Conservation (phyloP, 1,284 basidiomycete species). For the Termitomyces sp. region DNA sequence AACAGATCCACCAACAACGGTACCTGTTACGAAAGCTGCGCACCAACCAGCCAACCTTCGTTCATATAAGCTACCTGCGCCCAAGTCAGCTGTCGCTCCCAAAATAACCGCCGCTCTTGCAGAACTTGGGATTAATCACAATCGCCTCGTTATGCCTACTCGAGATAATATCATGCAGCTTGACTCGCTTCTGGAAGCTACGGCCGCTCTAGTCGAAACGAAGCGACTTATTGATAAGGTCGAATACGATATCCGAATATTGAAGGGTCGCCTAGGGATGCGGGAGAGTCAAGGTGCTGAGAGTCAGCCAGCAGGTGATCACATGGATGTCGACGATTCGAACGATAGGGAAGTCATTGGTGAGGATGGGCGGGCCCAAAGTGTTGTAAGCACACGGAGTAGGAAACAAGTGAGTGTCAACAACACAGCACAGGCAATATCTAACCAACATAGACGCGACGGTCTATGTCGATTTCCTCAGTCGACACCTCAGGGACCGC, state of each 20-base stretch:
- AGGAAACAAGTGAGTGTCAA: slow-evolving; percentile 50
- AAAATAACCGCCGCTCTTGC: slow-evolving; percentile 70
- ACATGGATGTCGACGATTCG: slow-evolving; percentile 42
- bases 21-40: slow-evolving; percentile 62
- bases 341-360: slow-evolving; percentile 37
- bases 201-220: slow-evolving; percentile 73
- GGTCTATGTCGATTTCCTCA: slow-evolving; percentile 61
- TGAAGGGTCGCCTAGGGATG: slow-evolving; percentile 64
- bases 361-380: slow-evolving; percentile 57
- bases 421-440: not conserved
- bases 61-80: slow-evolving; percentile 74
- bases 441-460: slow-evolving; percentile 37
- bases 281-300: slow-evolving; percentile 39
- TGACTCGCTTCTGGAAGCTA: slow-evolving; percentile 69
- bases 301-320: slow-evolving; percentile 28
- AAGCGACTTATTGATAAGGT: slow-evolving; percentile 85
- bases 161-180: slow-evolving; percentile 69
- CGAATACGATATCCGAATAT: slow-evolving; percentile 75
- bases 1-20: slow-evolving; percentile 51
- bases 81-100: slow-evolving; percentile 69
- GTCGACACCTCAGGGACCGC: slow-evolving; percentile 53
- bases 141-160: slow-evolving; percentile 88
- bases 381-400: slow-evolving; percentile 56
- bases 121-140: slow-evolving; percentile 72
- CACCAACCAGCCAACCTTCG: slow-evolving; percentile 78